These are phyloP conservation scores for Ceratobasidium sp. DNA, from an alignment of 1,284 basidiomycete genomes.

Conservation along the genomic window DNA sequence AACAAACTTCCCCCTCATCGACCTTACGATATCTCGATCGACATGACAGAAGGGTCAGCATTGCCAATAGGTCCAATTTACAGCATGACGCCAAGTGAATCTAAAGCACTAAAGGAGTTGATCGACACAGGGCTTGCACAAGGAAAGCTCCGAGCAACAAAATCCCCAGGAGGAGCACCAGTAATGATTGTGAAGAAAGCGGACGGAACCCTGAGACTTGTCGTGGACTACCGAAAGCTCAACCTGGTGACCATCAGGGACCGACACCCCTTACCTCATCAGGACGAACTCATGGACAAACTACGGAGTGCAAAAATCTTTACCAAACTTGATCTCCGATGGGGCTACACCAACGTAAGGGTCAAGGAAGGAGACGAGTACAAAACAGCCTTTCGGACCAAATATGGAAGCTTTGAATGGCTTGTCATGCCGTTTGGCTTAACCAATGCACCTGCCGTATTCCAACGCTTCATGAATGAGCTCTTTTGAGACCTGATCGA, in stretches of 20 bases:
- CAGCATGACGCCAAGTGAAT: too few species aligned
- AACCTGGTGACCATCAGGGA: conserved; percentile 10
- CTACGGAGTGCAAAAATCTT: conserved; percentile 28
- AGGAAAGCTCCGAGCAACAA: conserved; percentile 4
- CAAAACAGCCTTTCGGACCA: conserved; percentile 41
- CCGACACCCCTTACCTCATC: conserved; percentile 8
- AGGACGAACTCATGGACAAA: conserved; percentile 10
- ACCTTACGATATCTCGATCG: too few species aligned
- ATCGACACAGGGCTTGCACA: conserved; percentile 6
- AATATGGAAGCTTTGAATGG: conserved; percentile 29
- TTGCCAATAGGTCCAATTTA: too few species aligned
- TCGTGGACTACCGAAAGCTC: conserved; percentile 11
- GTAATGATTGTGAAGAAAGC: conserved; percentile 18
- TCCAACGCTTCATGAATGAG: conserved; percentile 37
- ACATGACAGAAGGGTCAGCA: too few species aligned
- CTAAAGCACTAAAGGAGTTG: conserved; percentile 18
- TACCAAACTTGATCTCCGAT: conserved; percentile 31
- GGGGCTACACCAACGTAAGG: conserved; percentile 36
- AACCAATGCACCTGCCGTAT: conserved; percentile 18
- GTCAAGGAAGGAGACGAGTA: conserved; percentile 41
- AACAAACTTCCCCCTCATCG: too few species aligned
- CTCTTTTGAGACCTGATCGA: conserved; percentile 36
- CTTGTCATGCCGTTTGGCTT: conserved; percentile 39
- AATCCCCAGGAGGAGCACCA: neutral
- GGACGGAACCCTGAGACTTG: conserved; percentile 3